Percentiles rank a stretch among this genome's conserved stretches.
Conservation (phyloP, 169 alveolate genomes). For the Plasmodium sp. region DNA sequence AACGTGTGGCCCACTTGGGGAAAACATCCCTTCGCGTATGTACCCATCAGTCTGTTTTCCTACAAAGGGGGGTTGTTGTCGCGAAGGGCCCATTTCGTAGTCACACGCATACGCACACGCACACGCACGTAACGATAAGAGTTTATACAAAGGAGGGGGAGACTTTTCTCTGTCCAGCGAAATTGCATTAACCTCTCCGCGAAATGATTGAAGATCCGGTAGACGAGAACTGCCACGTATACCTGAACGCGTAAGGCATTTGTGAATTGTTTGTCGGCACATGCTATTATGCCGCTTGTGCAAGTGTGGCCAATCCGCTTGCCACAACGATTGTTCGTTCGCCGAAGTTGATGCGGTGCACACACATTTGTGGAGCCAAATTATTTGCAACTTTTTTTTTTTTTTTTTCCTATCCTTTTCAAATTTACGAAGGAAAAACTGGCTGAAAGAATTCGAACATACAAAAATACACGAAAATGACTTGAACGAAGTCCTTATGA, state of each 20-base stretch:
- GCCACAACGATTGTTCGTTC: background rate
- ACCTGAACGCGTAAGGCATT: slow-evolving; percentile 65
- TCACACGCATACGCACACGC: background rate
- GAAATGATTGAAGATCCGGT: slow-evolving; percentile 59
- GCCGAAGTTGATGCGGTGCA: background rate
- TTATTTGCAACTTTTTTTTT: background rate
- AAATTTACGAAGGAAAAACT: slow-evolving; percentile 19
- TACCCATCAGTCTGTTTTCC: background rate
- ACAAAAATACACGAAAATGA: slow-evolving; percentile 69
- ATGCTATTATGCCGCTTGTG: background rate
- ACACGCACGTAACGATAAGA: background rate
- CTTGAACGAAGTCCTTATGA: slow-evolving; percentile 67
- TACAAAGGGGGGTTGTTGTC: background rate
- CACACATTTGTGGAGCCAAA: background rate
- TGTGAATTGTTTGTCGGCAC: background rate
- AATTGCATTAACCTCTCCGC: background rate
- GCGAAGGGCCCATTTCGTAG: background rate
- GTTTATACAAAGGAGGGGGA: background rate
- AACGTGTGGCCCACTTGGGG: background rate
- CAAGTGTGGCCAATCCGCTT: background rate
- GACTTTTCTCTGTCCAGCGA: background rate
- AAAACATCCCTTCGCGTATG: background rate
- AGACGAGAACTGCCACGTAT: slow-evolving; percentile 27
- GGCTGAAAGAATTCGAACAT: slow-evolving; percentile 66
- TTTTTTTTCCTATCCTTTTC: background rate